Evolutionary conservation across 768 basidiomycete genomes (phyloP).

Genomic region (Phanerochaete carnosa): DNA sequence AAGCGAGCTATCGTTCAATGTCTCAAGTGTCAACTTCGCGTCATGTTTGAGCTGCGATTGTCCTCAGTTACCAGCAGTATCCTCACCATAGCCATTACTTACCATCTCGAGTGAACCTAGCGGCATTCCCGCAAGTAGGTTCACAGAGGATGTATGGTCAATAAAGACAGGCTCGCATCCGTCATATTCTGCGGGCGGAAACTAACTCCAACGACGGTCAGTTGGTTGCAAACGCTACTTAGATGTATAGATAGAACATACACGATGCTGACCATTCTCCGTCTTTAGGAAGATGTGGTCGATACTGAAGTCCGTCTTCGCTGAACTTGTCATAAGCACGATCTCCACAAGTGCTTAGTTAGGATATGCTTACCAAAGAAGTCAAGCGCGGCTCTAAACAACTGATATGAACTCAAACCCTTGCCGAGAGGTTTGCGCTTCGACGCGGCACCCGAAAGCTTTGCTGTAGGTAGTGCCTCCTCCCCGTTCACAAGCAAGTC

Average conservation of each 20-base stretch:
- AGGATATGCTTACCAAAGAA: constrained; percentile 62
- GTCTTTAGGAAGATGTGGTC: constrained; percentile 59
- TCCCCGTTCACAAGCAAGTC: constrained; percentile 66
- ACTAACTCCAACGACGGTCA: constrained; percentile 37
- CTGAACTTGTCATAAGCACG: constrained; percentile 33
- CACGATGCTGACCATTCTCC: constrained; percentile 46
- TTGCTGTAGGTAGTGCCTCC: constrained; percentile 33
- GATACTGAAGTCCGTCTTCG: constrained; percentile 63
- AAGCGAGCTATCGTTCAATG: constrained; percentile 45
- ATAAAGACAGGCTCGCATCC: constrained; percentile 62
- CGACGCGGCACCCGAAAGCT: constrained; percentile 16
- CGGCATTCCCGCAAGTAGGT: constrained; percentile 75
- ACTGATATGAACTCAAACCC: constrained; percentile 86
- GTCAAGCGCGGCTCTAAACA: constrained; percentile 82
- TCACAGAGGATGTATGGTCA: constrained; percentile 73
- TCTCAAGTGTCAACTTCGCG: constrained; percentile 68
- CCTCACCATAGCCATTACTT: constrained; percentile 17
- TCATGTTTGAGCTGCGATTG: constrained; percentile 64
- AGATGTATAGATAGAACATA: constrained; percentile 26
- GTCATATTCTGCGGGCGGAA: constrained; percentile 52
- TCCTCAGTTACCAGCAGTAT: background rate
- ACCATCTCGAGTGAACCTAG: constrained; percentile 77
- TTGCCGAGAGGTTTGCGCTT: constrained; percentile 64
- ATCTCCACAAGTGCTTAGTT: background rate
- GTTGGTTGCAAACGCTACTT: background rate